Conservation (phyloP, 768 basidiomycete genomes). For the Hericium alpestre region DNA sequence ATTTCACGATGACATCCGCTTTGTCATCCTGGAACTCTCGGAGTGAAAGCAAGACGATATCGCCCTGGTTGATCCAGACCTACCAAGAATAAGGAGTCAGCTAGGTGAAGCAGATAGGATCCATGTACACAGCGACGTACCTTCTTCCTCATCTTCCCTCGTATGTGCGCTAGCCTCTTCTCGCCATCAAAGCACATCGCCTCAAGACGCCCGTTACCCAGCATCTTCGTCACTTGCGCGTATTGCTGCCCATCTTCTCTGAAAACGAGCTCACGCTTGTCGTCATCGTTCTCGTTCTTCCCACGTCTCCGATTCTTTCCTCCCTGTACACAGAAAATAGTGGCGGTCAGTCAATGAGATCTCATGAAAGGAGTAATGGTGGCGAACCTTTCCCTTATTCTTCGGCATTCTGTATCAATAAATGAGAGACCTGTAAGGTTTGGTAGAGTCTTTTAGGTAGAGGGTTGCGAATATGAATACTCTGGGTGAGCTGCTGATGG, state of each 20-base stretch:
- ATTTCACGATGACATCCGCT: constrained; percentile 98
- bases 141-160: constrained; percentile 99
- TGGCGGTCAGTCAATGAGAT: constrained; percentile 3
- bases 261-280: constrained; percentile 98
- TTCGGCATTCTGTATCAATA: constrained; percentile 9
- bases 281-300: constrained; percentile 99
- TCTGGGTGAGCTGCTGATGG: background rate
- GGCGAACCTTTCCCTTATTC: constrained; percentile 69
- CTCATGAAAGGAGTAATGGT: background rate
- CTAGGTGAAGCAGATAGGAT: background rate
- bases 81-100: constrained; percentile 21
- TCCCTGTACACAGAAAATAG: constrained; percentile 43
- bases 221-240: constrained; percentile 96
- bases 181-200: constrained; percentile 97
- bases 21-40: constrained; percentile 99
- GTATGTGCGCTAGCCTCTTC: constrained; percentile 93
- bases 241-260: constrained; percentile 99
- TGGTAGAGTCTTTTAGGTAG: background rate
- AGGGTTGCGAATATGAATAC: background rate
- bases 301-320: constrained; percentile 99
- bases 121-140: constrained; percentile 29
- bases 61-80: constrained; percentile 99
- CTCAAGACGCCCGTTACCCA: constrained; percentile 94
- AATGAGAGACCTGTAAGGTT: background rate
- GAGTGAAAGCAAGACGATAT: constrained; percentile 87